Base-by-base conservation (phyloP, 2,329 filamentous ascomycete genomes). In the Pezicula neosporulosa region DNA sequence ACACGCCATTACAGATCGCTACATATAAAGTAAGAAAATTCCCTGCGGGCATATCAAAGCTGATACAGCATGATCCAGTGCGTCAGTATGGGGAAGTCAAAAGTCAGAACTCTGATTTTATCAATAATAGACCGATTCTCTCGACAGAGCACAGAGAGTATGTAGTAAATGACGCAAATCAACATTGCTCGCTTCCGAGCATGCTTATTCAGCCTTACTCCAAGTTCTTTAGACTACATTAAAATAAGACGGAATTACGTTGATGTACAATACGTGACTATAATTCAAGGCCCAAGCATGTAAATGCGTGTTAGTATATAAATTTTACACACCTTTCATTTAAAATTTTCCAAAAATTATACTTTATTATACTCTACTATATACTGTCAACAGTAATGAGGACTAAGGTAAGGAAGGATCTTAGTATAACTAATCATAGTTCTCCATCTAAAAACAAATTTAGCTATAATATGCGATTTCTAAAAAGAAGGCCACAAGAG, bases 161-260 rank as follows among this genome's bases (percentile, higher is more conserved):
- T 21, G 3, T 21, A 21, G 21, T 5, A 5, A 5, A n/a, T n/a
- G n/a, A n/a, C n/a, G n/a, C n/a, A n/a, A n/a, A n/a, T n/a, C 21
- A 21, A 21, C 21, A 21, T 21, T 5, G 21, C 3, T 21, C 21
- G 15, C 21, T 30, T 44, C 13, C 42, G 24, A 27, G 30, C 42
- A 28, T 44, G 42, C 42, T 44, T 44, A 44, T n/a, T 44, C 42
- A 44, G 42, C 42, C 42, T 28, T 24, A 21, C 42, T 28, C 7
- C 21, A 27, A 44, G 42, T 21, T 44, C 19, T 44, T 44, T 44
- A 44, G 42, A 24, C 42, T 44, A 44, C 42, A 44, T n/a, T 44
- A n/a, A 21, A 44, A 44, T 44, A n/a, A 16, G 27, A 44, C 30
- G n/a, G 30, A 44, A 44, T 44, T 12, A 44, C 42, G 24, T 44